Evolutionary conservation across 1,284 basidiomycete species (phyloP), one percentile per base, ranked within the genome.

Genomic region (Hemileia vastatrix): DNA sequence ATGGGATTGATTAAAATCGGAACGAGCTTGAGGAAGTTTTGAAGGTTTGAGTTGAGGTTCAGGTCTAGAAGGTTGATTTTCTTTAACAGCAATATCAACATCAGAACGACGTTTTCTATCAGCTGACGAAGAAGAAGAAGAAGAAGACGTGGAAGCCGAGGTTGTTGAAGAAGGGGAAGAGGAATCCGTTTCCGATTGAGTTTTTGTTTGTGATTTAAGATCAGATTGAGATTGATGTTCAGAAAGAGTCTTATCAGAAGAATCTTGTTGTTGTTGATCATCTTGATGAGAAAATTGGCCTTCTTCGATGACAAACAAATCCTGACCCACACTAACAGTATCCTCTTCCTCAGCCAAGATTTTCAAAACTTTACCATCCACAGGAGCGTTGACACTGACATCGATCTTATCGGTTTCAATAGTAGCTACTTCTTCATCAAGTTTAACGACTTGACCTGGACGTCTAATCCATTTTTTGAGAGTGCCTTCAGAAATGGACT

Each of bases 391-490:
- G 65, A 98, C 94, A 6, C 90, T 87, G 49, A 98, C 90, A 76
- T 98, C 94, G 71, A 97, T 97, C 91, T 97, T 97, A 83, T 98
- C 94, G 11, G 94, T 98, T 81, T 98, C 94, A 70, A 98, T 97
- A 52, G 90, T 94, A 24, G 92, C 94, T 62, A 98, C 82, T 80
- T 98, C 94, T 79, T 98, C 94, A 76, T 96, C 91, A 47, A 82
- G 86, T 75, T 86, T 83, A 65, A 98, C 92, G 66, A 80, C 83
- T 75, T 98, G 94, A 48, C 94, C 94, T 55, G 89, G 85, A 79
- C 93, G 84, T 80, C 97, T 97, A 72, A 83, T 82, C 91, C 92
- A 98, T 66, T 90, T 83, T 79, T 93, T 96, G 66, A 98, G 81
- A 4, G 94, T 98, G 58, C 94, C 94, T 79, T 98, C 94, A 15